phyloP scores from a whole-genome alignment of 495 filamentous ascomycete genomes.

The Aspergillus saccharolyticus region DNA sequence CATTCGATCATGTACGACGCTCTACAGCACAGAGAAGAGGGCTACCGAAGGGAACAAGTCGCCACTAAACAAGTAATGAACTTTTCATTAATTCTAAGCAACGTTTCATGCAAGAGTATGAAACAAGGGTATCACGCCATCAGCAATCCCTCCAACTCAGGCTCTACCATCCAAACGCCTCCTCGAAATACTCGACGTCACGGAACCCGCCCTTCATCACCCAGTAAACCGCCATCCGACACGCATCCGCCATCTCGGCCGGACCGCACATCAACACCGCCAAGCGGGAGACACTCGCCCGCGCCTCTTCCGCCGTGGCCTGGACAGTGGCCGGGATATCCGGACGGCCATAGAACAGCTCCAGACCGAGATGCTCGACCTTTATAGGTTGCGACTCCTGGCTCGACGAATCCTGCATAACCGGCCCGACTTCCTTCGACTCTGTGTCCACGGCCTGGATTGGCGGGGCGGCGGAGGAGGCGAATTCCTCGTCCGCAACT shows the following conservation, averaged over 20 bases:
- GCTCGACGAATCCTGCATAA: neutral
- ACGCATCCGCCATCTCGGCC: conserved; percentile 35
- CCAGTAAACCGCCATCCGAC: conserved; percentile 23
- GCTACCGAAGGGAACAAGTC: no score
- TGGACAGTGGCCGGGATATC: conserved; percentile 13
- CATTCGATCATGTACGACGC: no score
- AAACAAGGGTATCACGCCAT: no score
- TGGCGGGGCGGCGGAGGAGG: neutral
- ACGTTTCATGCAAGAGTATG: no score
- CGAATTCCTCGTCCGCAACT: neutral
- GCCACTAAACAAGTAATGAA: no score
- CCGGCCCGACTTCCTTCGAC: neutral
- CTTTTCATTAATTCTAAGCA: no score
- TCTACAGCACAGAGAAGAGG: no score
- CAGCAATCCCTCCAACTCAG: no score
- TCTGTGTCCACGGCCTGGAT: neutral
- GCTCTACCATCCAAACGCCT: conserved; percentile 22
- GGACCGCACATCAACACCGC: conserved; percentile 40
- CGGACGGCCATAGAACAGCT: conserved; percentile 15
- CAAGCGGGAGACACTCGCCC: conserved; percentile 17
- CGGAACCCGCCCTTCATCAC: conserved; percentile 17
- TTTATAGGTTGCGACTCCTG: neutral
- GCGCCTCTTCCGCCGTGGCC: conserved; percentile 10
- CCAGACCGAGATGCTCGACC: conserved; percentile 1
- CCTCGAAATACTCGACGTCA: conserved; percentile 26